Percentiles rank a stretch among this genome's conserved stretches.
Conservation (phyloP, 1,284 basidiomycete genomes). For the Takashimella tepidaria region DNA sequence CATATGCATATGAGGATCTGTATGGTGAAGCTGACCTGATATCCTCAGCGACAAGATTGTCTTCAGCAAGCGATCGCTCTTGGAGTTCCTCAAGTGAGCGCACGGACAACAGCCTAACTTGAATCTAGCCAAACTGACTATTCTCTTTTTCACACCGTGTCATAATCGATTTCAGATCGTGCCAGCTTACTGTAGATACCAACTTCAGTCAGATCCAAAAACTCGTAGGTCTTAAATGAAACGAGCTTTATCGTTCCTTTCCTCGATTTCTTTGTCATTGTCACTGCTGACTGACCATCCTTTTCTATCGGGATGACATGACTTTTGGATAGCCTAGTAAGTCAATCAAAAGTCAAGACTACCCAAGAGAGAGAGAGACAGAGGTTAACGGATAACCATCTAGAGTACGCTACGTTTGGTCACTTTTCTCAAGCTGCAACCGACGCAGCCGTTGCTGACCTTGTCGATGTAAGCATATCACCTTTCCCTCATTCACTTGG, state of each 20-base stretch:
- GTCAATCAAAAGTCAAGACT: too few species aligned
- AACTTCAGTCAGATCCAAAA: constrained; percentile 47
- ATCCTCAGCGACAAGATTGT: constrained; percentile 47
- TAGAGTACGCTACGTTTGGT: constrained; percentile 49
- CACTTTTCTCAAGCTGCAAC: constrained; percentile 44
- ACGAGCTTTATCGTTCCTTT: too few species aligned
- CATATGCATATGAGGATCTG: too few species aligned
- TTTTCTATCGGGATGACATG: too few species aligned
- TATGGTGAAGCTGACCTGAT: too few species aligned
- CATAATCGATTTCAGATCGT: too few species aligned
- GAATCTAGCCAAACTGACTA: background rate
- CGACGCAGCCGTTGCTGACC: constrained; percentile 46
- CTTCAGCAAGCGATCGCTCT: constrained; percentile 47
- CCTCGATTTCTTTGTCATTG: too few species aligned
- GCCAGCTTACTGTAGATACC: constrained; percentile 44
- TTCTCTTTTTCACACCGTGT: too few species aligned
- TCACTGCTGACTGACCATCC: too few species aligned
- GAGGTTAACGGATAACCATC: background rate
- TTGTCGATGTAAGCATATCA: constrained; percentile 37
- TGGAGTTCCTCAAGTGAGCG: constrained; percentile 47
- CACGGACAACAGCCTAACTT: background rate
- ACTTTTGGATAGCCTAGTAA: constrained; percentile 30
- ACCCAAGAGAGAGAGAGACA: too few species aligned
- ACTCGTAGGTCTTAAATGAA: constrained; percentile 19
- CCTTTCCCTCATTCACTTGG: too few species aligned